phyloP scores from a whole-genome alignment of 1,139 yeast species.

The Pneumocystis sp. region DNA sequence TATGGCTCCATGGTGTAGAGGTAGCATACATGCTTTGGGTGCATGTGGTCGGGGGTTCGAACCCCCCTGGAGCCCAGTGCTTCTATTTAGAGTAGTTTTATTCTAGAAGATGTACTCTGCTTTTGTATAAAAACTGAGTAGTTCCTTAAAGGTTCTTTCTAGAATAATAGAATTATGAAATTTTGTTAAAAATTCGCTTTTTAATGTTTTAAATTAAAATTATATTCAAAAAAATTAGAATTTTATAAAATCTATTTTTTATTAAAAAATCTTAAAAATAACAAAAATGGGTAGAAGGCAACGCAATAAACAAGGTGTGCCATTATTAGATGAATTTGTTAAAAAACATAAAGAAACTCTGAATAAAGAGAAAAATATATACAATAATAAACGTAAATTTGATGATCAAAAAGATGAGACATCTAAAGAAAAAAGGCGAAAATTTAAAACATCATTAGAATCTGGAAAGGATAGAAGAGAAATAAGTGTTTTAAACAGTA shows the following conservation, averaged over 20 bases:
- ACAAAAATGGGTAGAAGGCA: conserved; percentile 5
- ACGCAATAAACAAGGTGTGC: conserved; percentile 7
- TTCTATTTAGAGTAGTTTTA: neutral
- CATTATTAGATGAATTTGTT: conserved; percentile 1
- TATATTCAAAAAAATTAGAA: no score
- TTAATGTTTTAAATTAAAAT: no score
- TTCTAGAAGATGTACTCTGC: no score
- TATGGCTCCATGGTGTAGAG: neutral
- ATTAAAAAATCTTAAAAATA: neutral
- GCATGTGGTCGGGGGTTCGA: conserved; percentile 1
- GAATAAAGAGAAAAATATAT: neutral
- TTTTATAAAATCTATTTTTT: neutral
- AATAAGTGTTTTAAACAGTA: neutral
- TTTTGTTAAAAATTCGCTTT: no score
- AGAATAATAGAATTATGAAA: neutral
- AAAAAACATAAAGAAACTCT: neutral
- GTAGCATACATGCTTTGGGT: conserved; percentile 1
- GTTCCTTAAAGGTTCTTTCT: neutral
- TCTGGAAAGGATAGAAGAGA: neutral
- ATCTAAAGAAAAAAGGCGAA: neutral
- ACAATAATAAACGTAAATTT: neutral
- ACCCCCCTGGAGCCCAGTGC: neutral
- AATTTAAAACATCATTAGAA: neutral
- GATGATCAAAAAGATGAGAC: neutral
- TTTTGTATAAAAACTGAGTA: neutral